phyloP scores from a whole-genome alignment of 345 rosid species.

The Lepidium africanum region DNA sequence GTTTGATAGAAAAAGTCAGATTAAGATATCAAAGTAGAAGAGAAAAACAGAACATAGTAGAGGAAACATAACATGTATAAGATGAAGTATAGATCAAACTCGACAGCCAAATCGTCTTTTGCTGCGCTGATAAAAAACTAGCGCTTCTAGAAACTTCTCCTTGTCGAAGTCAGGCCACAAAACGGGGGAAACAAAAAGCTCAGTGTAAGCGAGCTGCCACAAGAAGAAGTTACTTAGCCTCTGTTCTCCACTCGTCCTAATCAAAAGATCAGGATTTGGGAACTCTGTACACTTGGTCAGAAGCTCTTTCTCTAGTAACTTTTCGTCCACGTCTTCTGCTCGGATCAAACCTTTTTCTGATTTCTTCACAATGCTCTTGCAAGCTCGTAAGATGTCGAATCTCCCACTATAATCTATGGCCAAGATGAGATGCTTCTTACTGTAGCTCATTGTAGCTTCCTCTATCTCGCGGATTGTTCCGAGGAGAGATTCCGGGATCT shows the following conservation, averaged over 20 bases:
- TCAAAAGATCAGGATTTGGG: conserved; percentile 56
- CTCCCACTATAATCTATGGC: conserved; percentile 72
- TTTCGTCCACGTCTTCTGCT: conserved; percentile 48
- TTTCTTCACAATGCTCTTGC: conserved; percentile 45
- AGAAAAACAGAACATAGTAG: too few relatives aligned
- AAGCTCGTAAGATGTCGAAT: conserved; percentile 47
- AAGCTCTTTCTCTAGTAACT: conserved; percentile 48
- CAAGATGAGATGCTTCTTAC: conserved; percentile 43
- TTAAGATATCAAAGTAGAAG: too few relatives aligned
- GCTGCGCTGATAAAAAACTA: conserved; percentile 47
- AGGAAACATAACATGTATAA: neutral
- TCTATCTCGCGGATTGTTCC: conserved; percentile 32
- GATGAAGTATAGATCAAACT: too few relatives aligned
- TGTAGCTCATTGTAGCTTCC: conserved; percentile 37
- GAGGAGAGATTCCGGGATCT: conserved; percentile 35
- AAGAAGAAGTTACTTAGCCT: conserved; percentile 70
- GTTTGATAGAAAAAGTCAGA: too few relatives aligned
- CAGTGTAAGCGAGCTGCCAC: conserved; percentile 74
- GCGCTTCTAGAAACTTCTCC: conserved; percentile 38
- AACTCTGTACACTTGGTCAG: conserved; percentile 44
- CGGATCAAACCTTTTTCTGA: conserved; percentile 35
- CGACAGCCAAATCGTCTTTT: conserved; percentile 53
- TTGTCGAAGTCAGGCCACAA: conserved; percentile 75
- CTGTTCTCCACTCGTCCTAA: conserved; percentile 69
- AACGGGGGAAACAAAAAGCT: conserved; percentile 42